Conservation (phyloP, 1,284 basidiomycete genomes). For the Cutaneotrichosporon sp. region DNA sequence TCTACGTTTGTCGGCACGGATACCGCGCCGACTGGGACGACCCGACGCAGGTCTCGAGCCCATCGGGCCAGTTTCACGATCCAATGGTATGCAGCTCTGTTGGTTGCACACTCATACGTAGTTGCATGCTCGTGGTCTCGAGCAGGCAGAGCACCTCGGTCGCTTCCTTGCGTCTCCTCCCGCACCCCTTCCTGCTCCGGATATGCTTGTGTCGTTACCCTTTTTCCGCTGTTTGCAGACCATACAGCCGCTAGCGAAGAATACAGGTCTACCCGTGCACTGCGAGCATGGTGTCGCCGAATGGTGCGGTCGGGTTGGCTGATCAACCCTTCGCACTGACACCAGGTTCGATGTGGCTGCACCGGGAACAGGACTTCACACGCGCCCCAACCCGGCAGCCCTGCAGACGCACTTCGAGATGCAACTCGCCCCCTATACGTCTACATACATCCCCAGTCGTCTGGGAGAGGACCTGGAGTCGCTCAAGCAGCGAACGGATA, state of each 20-base stretch:
- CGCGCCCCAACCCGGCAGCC: conserved; percentile 21
- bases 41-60: conserved; percentile 12
- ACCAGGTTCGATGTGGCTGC: neutral
- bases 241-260: conserved; percentile 43
- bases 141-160: conserved; percentile 38
- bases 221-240: conserved; percentile 55
- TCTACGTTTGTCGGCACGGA: conserved; percentile 53
- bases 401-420: conserved; percentile 30
- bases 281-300: conserved; percentile 11
- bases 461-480: conserved; percentile 49
- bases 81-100: conserved; percentile 39
- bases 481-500: conserved; percentile 43
- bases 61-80: conserved; percentile 50
- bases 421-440: conserved; percentile 30
- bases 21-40: conserved; percentile 40
- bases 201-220: conserved; percentile 38
- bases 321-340: neutral
- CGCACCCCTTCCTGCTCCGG: conserved; percentile 28
- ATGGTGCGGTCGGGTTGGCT: conserved; percentile 11
- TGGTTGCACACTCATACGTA: conserved; percentile 2
- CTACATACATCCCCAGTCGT: conserved; percentile 49
- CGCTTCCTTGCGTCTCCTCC: conserved; percentile 27
- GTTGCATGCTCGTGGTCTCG: conserved; percentile 50
- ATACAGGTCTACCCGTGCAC: conserved; percentile 2
- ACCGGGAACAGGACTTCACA: conserved; percentile 39